These are phyloP conservation scores for Neurospora terricola DNA, from an alignment of 495 filamentous ascomycete genomes.

Conservation along the genomic window DNA sequence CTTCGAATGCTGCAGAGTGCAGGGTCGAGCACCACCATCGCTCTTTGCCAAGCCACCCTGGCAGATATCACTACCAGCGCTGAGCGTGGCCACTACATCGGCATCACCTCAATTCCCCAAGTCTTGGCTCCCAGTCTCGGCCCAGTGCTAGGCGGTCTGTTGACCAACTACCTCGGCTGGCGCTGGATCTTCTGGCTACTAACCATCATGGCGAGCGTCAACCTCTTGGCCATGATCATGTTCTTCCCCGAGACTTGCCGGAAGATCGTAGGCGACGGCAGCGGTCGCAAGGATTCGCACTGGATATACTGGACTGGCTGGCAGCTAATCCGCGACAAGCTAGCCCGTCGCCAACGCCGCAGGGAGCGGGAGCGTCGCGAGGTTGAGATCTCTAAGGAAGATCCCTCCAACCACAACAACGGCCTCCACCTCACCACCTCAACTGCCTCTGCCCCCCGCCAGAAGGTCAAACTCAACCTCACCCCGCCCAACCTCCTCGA, in stretches of 20 bases:
- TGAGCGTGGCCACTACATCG: slow-evolving; percentile 41
- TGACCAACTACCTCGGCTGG: slow-evolving; percentile 55
- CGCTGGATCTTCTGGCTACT: slow-evolving; percentile 62
- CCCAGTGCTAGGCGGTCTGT: slow-evolving; percentile 43
- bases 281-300: slow-evolving; percentile 29
- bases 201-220: slow-evolving; percentile 36
- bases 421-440: background rate
- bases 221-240: slow-evolving; percentile 31
- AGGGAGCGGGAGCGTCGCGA: background rate
- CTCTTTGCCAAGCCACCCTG: slow-evolving; percentile 45
- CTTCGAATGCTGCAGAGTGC: slow-evolving; percentile 47
- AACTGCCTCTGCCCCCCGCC: background rate
- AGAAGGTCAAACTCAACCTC: slow-evolving; percentile 26
- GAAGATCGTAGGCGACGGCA: slow-evolving; percentile 57
- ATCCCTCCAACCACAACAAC: background rate
- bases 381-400: background rate
- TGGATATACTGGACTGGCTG: slow-evolving; percentile 29
- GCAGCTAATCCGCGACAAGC: slow-evolving; percentile 18
- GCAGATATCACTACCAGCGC: slow-evolving; percentile 43
- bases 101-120: slow-evolving; percentile 26
- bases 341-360: background rate
- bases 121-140: slow-evolving; percentile 27
- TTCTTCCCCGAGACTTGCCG: slow-evolving; percentile 53
- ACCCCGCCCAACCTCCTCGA: slow-evolving; percentile 46
- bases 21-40: slow-evolving; percentile 40